Evolutionary conservation across 73 alveolate species (phyloP), one percentile per base, ranked within the genome.

Genomic region (Effrenium voratum): DNA sequence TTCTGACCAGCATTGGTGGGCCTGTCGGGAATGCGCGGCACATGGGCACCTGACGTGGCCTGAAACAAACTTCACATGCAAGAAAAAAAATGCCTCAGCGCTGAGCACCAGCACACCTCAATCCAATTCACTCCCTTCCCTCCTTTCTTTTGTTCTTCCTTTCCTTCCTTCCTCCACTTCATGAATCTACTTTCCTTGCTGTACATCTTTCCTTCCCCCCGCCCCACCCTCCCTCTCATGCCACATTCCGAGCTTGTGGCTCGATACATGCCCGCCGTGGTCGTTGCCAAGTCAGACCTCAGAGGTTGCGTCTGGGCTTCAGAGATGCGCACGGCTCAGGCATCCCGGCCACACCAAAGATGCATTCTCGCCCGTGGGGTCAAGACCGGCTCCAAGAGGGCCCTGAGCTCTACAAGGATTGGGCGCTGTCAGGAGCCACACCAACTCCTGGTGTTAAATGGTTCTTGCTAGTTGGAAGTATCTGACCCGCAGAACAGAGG

Each of bases 81-180:
- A 30, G 79, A 36, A 4, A 32, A 32, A 30, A 66, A 36, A 24
- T 5, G 93, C 97, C 97, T 66, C 87, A 90, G 76, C 19, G 97
- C 97, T 19, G 97, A 90, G 43, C 97, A 90, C 97, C 97, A 90
- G 46, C 97, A 90, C 4, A 66, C 97, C 97, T 70, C 59, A 70
- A 73, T 30, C 43, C 59, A 43, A 19, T 5, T 76, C 41, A 16
- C 34, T 19, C 1, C 15, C 30, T 16, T 59, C 30, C 34, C 2
- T 59, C 73, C 73, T 26, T 59, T 16, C 38, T 59, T 0, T 28
- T n/a, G 30, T 12, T n/a, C n/a, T n/a, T n/a, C n/a, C n/a, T n/a
- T n/a, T n/a, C n/a, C n/a, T n/a, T n/a, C n/a, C n/a, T n/a, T n/a
- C n/a, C n/a, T n/a, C n/a, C n/a, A n/a, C n/a, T n/a, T n/a, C n/a